Evolutionary conservation across 768 basidiomycete genomes (phyloP).

Genomic region (Phylloporus scabripes): DNA sequence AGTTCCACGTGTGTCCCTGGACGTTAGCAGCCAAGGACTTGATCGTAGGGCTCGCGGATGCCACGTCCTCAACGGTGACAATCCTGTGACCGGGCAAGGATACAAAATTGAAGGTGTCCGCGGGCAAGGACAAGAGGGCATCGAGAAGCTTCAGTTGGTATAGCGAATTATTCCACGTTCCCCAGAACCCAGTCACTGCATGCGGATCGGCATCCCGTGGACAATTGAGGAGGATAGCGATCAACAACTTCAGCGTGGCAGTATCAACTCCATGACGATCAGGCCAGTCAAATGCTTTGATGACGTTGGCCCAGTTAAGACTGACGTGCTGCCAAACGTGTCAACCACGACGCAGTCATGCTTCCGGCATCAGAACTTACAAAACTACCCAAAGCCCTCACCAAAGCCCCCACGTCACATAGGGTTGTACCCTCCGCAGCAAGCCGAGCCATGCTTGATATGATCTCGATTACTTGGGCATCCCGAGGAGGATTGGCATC

Average conservation of each 20-base stretch:
- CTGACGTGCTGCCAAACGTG: slow-evolving; percentile 46
- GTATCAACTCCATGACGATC: slow-evolving; percentile 85
- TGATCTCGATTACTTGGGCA: slow-evolving; percentile 63
- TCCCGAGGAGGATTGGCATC: slow-evolving; percentile 68
- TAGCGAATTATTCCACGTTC: slow-evolving; percentile 75
- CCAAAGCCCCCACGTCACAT: slow-evolving; percentile 70
- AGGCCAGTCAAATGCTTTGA: slow-evolving; percentile 81
- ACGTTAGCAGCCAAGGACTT: slow-evolving; percentile 86
- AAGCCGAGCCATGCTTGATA: slow-evolving; percentile 59
- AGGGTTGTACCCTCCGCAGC: slow-evolving; percentile 68
- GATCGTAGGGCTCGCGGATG: slow-evolving; percentile 83
- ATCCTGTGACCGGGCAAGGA: slow-evolving; percentile 77
- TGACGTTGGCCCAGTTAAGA: slow-evolving; percentile 76
- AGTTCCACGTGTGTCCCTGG: slow-evolving; percentile 93
- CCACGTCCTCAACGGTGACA: slow-evolving; percentile 85
- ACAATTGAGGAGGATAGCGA: slow-evolving; percentile 79
- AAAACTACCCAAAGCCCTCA: slow-evolving; percentile 66
- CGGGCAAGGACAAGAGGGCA: slow-evolving; percentile 80
- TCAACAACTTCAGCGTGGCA: slow-evolving; percentile 81
- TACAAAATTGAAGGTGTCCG: slow-evolving; percentile 91
- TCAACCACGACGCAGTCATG: slow-evolving; percentile 1
- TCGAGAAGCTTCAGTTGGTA: slow-evolving; percentile 86
- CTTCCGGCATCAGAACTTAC: slow-evolving; percentile 43
- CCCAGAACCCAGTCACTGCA: slow-evolving; percentile 83
- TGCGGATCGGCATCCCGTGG: slow-evolving; percentile 73